A percentile compares a stretch with the other conserved stretches of the same genome.
phyloP scores from a whole-genome alignment of 2,329 filamentous ascomycete species.

The Sclerotinia subarctica region DNA sequence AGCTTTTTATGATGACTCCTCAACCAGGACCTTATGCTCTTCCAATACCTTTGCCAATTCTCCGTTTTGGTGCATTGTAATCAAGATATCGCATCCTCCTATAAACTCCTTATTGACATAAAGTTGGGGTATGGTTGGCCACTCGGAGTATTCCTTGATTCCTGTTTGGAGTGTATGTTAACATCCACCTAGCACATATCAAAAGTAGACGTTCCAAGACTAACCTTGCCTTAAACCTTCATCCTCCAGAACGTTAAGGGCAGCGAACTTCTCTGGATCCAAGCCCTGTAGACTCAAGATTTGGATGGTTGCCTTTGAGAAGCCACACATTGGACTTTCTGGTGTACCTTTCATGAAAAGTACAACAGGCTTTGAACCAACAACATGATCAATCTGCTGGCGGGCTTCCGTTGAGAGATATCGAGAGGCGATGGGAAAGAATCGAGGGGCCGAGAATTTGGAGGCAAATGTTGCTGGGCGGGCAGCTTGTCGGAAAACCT shows the following conservation, averaged over 20 bases:
- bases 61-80: constrained; percentile 96
- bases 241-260: constrained; percentile 96
- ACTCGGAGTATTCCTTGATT: constrained; percentile 99
- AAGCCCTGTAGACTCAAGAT: constrained; percentile 93
- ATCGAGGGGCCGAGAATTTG: constrained; percentile 34
- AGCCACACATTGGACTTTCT: constrained; percentile 92
- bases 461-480: constrained; percentile 37
- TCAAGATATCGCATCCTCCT: constrained; percentile 94
- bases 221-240: constrained; percentile 76
- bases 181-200: neutral
- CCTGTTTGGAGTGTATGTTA: constrained; percentile 48
- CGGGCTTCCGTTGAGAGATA: constrained; percentile 77
- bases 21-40: constrained; percentile 78
- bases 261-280: constrained; percentile 93
- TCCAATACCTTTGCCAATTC: constrained; percentile 88
- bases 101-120: constrained; percentile 96
- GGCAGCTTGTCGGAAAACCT: constrained; percentile 48
- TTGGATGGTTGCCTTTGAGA: constrained; percentile 92
- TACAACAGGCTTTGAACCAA: constrained; percentile 84
- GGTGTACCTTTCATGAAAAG: constrained; percentile 99
- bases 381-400: constrained; percentile 84
- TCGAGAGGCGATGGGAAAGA: constrained; percentile 44
- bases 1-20: constrained; percentile 19
- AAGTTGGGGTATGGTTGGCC: constrained; percentile 96
- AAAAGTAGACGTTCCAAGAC: constrained; percentile 26